Conservation (phyloP, 2,329 filamentous ascomycete species). For the Coniochaeta sp. region DNA sequence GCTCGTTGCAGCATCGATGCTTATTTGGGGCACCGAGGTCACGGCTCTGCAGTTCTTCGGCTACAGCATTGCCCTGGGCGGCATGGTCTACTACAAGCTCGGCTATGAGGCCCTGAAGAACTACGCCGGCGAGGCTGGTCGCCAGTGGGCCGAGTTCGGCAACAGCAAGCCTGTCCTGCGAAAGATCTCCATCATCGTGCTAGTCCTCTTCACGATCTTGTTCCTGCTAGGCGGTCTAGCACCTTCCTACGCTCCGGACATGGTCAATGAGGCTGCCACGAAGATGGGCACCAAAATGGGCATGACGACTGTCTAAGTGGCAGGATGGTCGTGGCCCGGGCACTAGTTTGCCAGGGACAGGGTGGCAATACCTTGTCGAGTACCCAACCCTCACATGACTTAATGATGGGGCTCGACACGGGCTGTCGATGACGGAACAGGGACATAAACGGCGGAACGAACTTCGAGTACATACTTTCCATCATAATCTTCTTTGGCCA, state of each 20-base stretch:
- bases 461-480: background rate
- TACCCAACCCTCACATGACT: background rate
- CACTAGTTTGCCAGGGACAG: background rate
- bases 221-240: slow-evolving; percentile 62
- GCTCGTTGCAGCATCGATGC: slow-evolving; percentile 70
- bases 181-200: slow-evolving; percentile 65
- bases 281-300: slow-evolving; percentile 45
- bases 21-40: slow-evolving; percentile 73
- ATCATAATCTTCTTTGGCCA: background rate
- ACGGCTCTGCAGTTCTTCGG: slow-evolving; percentile 73
- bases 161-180: slow-evolving; percentile 67
- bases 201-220: slow-evolving; percentile 58
- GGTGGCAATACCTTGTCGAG: background rate
- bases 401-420: background rate
- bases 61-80: slow-evolving; percentile 71
- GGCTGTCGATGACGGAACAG: background rate
- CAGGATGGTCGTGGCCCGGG: background rate
- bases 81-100: slow-evolving; percentile 82
- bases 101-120: slow-evolving; percentile 77
- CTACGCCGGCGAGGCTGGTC: slow-evolving; percentile 63
- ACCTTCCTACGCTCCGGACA: slow-evolving; percentile 49
- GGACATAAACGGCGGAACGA: background rate
- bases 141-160: slow-evolving; percentile 83
- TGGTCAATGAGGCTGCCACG: slow-evolving; percentile 42
- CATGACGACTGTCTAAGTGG: slow-evolving; percentile 17